Base-by-base conservation (phyloP, 495 filamentous ascomycete species). In the Podospora conica region DNA sequence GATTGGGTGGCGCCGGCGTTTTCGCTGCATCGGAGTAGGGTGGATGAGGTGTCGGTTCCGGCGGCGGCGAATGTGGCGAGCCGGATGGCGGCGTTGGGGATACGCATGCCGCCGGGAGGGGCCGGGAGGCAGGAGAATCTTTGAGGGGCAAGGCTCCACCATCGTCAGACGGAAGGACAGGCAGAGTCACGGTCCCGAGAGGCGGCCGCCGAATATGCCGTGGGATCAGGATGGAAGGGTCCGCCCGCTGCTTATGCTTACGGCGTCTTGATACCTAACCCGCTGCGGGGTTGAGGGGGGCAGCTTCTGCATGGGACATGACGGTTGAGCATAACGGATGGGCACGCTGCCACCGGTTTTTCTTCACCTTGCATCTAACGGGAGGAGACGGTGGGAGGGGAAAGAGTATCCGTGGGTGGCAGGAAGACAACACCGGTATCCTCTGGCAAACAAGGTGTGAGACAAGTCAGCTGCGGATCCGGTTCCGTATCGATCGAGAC, bases 1-100 rank as follows among this genome's bases (percentile, higher is more conserved):
- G 85, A 89, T 31, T 97, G 96, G 93, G 82, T 96, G 10, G 87
- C 92, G 21, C 96, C 96, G n/a, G 93, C 89, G 9, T 92, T 97
- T 70, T 92, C 87, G 65, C 78, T 97, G 64, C 87, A 91, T 40
- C 90, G 87, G 75, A 88, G 90, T 60, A 86, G 88, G 68, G 86
- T 97, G 18, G 96, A 98, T 77, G 88, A 91, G 74, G 79, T 88
- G n/a, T 64, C 63, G 54, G 61, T 68, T 56, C 48, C 28, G 33
- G 31, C 7, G 25, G 3, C 4, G 53, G 15, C 27, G n/a, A 9
- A 33, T 0, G 55, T 57, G 0, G 65, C 65, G 9, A 66, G 65
- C 15, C 64, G 71, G n/a, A 72, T 69, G 68, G 69, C 67, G 9
- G 68, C 68, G 0, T 22, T 77, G 60, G 71, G 71, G 3, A 77